Evolutionary conservation across 208 protist genomes (phyloP).

Genomic region (Trypanosoma vivax): DNA sequence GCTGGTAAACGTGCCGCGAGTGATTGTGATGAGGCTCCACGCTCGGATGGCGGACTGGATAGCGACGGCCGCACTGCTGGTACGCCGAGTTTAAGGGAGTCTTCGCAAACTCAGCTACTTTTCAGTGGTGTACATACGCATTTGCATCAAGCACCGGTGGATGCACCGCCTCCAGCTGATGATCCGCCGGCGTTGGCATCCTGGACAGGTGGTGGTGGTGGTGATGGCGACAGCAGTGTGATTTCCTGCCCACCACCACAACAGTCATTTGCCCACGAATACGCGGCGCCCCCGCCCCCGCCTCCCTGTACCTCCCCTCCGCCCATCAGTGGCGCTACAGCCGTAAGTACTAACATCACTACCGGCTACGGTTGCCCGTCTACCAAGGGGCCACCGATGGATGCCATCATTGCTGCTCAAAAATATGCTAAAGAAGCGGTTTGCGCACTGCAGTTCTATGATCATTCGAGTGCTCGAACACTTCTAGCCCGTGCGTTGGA

Average conservation of each 20-base stretch:
- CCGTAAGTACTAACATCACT: constrained; percentile 4
- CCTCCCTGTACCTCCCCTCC: too few relatives aligned
- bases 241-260: too few relatives aligned
- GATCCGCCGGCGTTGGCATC: not conserved
- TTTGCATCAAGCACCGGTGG: not conserved
- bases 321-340: not conserved
- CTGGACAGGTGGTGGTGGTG: not conserved
- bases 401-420: constrained; percentile 78
- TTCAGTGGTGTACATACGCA: too few relatives aligned
- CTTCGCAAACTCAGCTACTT: too few relatives aligned
- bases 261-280: too few relatives aligned
- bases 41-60: too few relatives aligned
- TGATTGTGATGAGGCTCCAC: constrained; percentile 4
- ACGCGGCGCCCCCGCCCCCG: too few relatives aligned
- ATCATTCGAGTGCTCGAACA: constrained; percentile 42
- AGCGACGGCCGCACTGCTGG: too few relatives aligned
- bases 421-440: constrained; percentile 65
- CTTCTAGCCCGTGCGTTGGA: constrained; percentile 45
- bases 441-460: constrained; percentile 76
- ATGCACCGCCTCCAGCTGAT: not conserved
- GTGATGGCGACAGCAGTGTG: not conserved
- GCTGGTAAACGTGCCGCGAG: not conserved
- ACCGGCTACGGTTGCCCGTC: not conserved
- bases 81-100: too few relatives aligned
- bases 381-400: constrained; percentile 24